Evolutionary conservation across 139 green algal genomes (phyloP), one percentile per base, ranked within the genome.

Genomic region (Trebouxia sp.): DNA sequence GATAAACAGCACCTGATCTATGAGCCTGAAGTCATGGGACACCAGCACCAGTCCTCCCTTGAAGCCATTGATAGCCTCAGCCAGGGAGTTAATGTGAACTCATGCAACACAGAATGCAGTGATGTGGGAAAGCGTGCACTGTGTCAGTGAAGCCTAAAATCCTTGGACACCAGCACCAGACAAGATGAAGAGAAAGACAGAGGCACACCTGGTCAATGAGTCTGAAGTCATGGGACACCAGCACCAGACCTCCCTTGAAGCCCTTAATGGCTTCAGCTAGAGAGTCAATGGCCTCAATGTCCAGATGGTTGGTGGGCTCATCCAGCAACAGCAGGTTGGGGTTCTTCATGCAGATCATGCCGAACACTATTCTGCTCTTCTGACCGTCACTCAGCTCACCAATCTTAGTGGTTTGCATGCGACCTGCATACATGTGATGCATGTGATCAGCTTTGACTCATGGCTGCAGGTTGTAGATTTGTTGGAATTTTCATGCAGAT

Each of bases 301-400:
- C 87, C 84, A 95, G 82, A 85, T 95, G 92, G 83, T 95, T 95
- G 58, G 92, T 95, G 39, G 92, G 92, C 86, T 92, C 92, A 79
- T 97, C 93, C 79, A 97, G 86, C 78, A 96, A 86, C 86, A 98
- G 88, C 79, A 98, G 90, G 83, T 98, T 91, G 6, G 95, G 94
- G 22, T 90, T 30, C 43, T 76, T 35, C 74, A 85, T 78, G 74
- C 81, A 80, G 47, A 94, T 84, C 86, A 90, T 88, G 26, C 85
- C 90, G 65, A 94, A 90, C 42, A 87, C 84, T 1, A 94, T 55
- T 26, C 90, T 78, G n/a, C 75, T 87, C 86, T 94, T 92, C 86
- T 92, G 89, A 5, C 90, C 90, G 22, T 90, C 89, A 30, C 78
- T 89, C n/a, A 92, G 83, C 76, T 75, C 50, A 3, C 65, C 65